phyloP scores from a whole-genome alignment of 352 stramenopile species.

The Saprolegnia parasitica region DNA sequence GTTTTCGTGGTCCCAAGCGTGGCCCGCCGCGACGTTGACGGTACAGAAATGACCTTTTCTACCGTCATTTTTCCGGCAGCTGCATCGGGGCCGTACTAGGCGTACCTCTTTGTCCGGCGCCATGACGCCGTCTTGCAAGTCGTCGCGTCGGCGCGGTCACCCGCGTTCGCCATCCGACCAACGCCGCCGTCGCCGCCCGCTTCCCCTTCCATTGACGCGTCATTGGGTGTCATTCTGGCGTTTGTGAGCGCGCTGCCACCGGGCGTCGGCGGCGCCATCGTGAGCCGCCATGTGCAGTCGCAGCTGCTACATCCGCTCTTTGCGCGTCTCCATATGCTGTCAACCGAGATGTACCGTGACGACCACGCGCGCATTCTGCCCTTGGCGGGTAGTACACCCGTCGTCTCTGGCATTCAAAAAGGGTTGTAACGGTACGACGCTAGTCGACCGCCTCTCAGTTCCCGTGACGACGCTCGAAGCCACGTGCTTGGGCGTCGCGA shows the following conservation, averaged over 20 bases:
- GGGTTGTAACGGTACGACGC: no score
- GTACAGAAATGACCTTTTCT: no score
- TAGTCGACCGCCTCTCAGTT: no score
- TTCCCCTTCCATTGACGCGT: not conserved
- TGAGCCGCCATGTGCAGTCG: not conserved
- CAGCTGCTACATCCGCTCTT: not conserved
- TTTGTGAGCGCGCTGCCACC: not conserved
- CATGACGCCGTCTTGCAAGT: not conserved
- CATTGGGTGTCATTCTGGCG: not conserved
- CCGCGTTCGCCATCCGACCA: not conserved
- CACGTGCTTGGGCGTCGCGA: not conserved
- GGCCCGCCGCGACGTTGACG: no score
- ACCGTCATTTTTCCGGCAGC: no score
- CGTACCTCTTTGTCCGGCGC: not conserved
- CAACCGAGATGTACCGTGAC: not conserved
- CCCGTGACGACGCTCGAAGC: not conserved
- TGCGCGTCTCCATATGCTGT: not conserved
- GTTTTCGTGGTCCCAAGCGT: no score
- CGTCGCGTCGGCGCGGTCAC: not conserved
- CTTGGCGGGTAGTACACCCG: not conserved
- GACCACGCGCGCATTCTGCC: not conserved
- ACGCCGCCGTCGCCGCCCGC: not conserved
- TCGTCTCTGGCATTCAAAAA: no score
- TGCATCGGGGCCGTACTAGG: not conserved
- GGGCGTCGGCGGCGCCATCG: not conserved